Evolutionary conservation across 1,139 yeast genomes (phyloP).

Genomic region (Geotrichum fermentans): DNA sequence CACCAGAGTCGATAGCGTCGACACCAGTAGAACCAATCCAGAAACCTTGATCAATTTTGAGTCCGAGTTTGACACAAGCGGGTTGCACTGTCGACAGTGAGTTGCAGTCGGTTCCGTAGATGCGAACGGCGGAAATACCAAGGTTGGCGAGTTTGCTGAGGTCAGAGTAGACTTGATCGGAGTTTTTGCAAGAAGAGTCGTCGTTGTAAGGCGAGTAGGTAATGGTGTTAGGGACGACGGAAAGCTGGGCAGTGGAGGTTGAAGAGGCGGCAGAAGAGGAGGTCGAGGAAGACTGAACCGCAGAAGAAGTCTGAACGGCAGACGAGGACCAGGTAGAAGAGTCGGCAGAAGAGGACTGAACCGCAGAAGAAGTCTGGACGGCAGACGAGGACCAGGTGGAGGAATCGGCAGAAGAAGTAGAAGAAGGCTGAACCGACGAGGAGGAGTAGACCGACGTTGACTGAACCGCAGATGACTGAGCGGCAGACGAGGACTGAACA

Average conservation of each 20-base stretch:
- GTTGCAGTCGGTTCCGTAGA: slow-evolving; percentile 84
- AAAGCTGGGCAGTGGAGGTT: slow-evolving; percentile 17
- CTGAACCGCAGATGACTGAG: slow-evolving; percentile 21
- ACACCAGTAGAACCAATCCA: slow-evolving; percentile 67
- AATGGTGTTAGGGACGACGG: slow-evolving; percentile 49
- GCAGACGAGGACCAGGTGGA: slow-evolving; percentile 22
- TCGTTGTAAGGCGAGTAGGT: slow-evolving; percentile 78
- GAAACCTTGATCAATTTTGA: slow-evolving; percentile 78
- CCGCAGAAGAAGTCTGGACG: slow-evolving; percentile 22
- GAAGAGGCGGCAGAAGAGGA: neutral
- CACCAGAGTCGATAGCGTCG: slow-evolving; percentile 60
- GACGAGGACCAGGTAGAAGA: neutral
- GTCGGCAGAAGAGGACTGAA: slow-evolving; percentile 7
- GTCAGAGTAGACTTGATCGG: slow-evolving; percentile 52
- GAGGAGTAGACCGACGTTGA: slow-evolving; percentile 21
- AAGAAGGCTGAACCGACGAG: neutral
- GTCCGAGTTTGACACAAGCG: slow-evolving; percentile 52
- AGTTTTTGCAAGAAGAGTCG: slow-evolving; percentile 61
- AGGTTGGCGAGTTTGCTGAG: slow-evolving; percentile 51
- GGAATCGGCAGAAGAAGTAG: slow-evolving; percentile 15
- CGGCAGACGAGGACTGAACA: slow-evolving; percentile 19
- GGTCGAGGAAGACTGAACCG: neutral
- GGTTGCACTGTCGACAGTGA: slow-evolving; percentile 64
- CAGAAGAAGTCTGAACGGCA: neutral
- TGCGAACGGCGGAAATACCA: slow-evolving; percentile 62